Percentiles rank a stretch among this genome's conserved stretches.
These are phyloP conservation scores for Phytophthora colocasiae DNA, from an alignment of 352 stramenopile species.

Conservation along the genomic window DNA sequence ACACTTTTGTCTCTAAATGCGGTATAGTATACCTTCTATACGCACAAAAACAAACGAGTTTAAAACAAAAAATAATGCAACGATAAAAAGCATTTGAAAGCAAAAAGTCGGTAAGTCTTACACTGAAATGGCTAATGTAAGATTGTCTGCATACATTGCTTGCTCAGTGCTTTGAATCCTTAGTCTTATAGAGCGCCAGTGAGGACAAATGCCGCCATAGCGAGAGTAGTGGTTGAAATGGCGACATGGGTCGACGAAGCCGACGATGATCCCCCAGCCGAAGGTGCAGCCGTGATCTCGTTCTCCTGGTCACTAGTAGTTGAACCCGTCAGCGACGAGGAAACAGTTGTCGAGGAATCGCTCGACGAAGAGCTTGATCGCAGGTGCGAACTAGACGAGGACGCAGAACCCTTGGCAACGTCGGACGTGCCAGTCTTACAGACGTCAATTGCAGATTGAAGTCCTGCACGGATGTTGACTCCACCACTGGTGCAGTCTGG, in stretches of 20 bases:
- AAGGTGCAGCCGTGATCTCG: constrained; percentile 4
- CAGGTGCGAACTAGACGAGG: neutral
- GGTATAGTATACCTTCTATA: no score
- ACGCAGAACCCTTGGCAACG: constrained; percentile 8
- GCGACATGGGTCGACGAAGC: constrained; percentile 10
- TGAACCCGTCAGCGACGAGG: neutral
- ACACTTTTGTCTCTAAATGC: no score
- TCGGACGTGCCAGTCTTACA: constrained; percentile 23
- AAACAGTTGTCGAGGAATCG: neutral
- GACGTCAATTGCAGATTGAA: constrained; percentile 24
- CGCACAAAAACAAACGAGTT: no score
- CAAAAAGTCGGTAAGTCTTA: no score
- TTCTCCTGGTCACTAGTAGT: constrained; percentile 11
- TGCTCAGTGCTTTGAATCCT: no score
- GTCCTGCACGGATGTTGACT: constrained; percentile 26
- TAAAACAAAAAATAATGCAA: no score
- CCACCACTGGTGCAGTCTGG: constrained; percentile 35
- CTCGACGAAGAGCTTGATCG: neutral
- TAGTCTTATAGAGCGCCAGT: constrained; percentile 1
- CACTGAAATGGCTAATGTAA: no score
- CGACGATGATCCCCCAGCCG: constrained; percentile 7
- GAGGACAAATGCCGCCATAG: constrained; percentile 4
- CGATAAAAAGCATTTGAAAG: no score
- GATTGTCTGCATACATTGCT: no score
- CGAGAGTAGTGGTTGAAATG: constrained; percentile 9